Evolutionary conservation across 139 green algal species (phyloP), one percentile per base, ranked within the genome.

Genomic region (Eudorina sp.): DNA sequence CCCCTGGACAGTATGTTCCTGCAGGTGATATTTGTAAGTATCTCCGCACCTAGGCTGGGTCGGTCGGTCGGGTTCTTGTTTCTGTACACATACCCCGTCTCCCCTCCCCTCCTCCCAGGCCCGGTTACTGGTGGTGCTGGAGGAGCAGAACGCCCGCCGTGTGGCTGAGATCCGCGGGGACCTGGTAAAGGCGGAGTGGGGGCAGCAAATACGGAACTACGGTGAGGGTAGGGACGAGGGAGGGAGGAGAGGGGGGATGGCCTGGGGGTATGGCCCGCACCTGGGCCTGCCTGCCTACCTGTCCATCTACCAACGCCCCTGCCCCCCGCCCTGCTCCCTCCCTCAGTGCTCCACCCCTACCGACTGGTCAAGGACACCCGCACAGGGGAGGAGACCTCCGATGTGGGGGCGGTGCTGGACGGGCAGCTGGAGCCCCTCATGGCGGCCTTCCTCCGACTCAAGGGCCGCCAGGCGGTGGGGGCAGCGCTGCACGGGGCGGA

Each of bases 201-300:
- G 98, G 2, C 96, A 99, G 92, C 98, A 99, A 92, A 98, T 99
- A 23, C 87, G 98, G 0, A 99, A 99, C 90, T 99, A 99, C 86
- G 97, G 83, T 70, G 68, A 0, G 68, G 6, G 80, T 29, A 8
- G 4, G 45, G n/a, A n/a, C n/a, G n/a, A n/a, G n/a, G n/a, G n/a
- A n/a, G n/a, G n/a, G n/a, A n/a, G n/a, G n/a, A n/a, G n/a, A n/a
- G n/a, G n/a, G n/a, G n/a, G n/a, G n/a, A n/a, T n/a, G n/a, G n/a
- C n/a, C n/a, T n/a, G n/a, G n/a, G n/a, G 5, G 77, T 70, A 25
- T 69, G 75, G n/a, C 68, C 46, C 27, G 75, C 25, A 3, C 68
- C 6, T 1, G 75, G 23, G 64, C 64, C 40, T 19, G 18, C 16
- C 31, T 25, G 25, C 9, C 68, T 34, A 76, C 40, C 31, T 7